Base-by-base conservation (phyloP, 108 stramenopile genomes). In the Nitzschia sp. region DNA sequence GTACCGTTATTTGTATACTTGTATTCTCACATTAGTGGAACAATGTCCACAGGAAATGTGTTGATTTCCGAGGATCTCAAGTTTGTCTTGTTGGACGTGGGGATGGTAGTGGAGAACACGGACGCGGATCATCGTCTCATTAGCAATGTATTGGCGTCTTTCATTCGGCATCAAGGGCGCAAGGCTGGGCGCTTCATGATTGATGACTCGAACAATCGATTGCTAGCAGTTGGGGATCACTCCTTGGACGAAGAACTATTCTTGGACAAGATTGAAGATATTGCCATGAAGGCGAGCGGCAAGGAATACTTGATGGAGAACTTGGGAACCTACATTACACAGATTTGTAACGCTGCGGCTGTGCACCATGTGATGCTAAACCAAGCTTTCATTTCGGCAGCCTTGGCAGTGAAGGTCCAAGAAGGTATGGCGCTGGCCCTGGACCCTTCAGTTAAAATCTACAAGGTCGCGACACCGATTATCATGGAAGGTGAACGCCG, bases 361-460 rank as follows among this genome's bases (percentile, higher is more conserved):
- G 63, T 56, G 40, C 80, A 84, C 67, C 80, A 84, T 56, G 76
- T 87, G 12, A 66, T 73, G 71, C 63, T 87, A 41, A 84, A 81
- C 53, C 81, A 70, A 55, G 70, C 75, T 52, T 87, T 87, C 67
- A 76, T 87, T 22, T 78, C 76, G 15, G 70, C 76, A 15, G 80
- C 83, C 2, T 54, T 87, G 57, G 78, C 87, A 2, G 70, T 84
- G 25, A 83, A 83, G 57, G 83, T 88, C 12, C 80, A 81, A 71
- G 87, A 88, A 57, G 87, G 83, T 17, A 81, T 88, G 42, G 87
- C 79, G 7, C 46, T 83, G 34, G 78, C 81, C 25, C 62, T 88
- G 51, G 80, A 88, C 61, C 83, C 82, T 10, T 65, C 70, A 5
- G 53, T 83, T 6, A 46, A 77, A 29, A 81, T 83, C 12, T 72